Percentiles rank a stretch among this genome's conserved stretches.
phyloP scores from a whole-genome alignment of 345 rosid species.

The Aquilaria yunnanensis region DNA sequence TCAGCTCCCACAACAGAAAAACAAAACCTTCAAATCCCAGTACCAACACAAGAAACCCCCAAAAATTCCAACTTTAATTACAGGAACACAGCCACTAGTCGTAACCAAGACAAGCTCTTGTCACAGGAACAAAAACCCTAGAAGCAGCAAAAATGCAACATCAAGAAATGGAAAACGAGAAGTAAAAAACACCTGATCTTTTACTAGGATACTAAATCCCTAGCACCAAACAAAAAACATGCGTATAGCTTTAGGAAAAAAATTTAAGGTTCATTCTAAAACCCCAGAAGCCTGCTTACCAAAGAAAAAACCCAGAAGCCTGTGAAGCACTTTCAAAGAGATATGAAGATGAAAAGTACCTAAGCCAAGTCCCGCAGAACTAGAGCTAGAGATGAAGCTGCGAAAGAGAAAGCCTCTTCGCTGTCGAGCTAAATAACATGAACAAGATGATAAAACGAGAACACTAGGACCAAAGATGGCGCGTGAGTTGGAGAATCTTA shows the following conservation, averaged over 20 bases:
- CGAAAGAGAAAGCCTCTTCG: not conserved
- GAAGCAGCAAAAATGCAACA: constrained; percentile 6
- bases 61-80: constrained; percentile 2
- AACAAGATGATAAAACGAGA: not conserved
- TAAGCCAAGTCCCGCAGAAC: not conserved
- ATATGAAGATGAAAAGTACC: constrained; percentile 7
- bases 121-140: constrained; percentile 12
- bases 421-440: not conserved
- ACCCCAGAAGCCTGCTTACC: no score
- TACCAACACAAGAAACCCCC: constrained; percentile 3
- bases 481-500: not conserved
- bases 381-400: not conserved
- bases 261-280: not conserved
- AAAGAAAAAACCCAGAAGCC: not conserved
- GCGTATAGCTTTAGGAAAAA: not conserved
- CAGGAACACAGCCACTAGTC: not conserved
- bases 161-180: not conserved
- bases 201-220: not conserved
- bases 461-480: not conserved
- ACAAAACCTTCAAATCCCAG: not conserved
- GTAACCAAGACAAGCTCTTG: not conserved
- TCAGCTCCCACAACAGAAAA: not conserved
- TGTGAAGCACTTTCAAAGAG: not conserved
- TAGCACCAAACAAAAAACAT: not conserved
- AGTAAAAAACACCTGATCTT: not conserved